Conservation (phyloP, 163 green algal species). For the Coccomyxa subellipsoidea region DNA sequence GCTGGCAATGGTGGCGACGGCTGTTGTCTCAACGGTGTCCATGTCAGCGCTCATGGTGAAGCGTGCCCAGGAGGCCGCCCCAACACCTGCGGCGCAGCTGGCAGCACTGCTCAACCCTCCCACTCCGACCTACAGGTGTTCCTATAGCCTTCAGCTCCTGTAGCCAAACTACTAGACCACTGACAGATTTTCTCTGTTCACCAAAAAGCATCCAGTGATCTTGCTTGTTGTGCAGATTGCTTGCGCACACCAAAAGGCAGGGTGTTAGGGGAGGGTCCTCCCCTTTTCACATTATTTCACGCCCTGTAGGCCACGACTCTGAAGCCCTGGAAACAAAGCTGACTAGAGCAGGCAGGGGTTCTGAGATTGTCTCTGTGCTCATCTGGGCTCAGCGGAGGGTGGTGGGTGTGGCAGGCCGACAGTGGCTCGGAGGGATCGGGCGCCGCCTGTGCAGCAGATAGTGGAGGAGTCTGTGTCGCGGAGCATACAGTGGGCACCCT, state of each 20-base stretch:
- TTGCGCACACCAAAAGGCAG: too few relatives aligned
- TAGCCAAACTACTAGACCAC: too few relatives aligned
- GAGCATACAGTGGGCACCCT: background rate
- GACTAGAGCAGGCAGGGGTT: too few relatives aligned
- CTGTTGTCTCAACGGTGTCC: background rate
- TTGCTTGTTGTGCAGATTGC: too few relatives aligned
- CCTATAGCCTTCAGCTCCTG: background rate
- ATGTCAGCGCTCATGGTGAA: constrained; percentile 5
- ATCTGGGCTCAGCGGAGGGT: too few relatives aligned
- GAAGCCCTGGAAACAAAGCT: too few relatives aligned
- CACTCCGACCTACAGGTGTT: background rate
- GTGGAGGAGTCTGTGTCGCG: background rate
- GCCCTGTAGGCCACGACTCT: too few relatives aligned
- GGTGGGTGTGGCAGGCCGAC: background rate
- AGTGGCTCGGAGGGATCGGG: background rate
- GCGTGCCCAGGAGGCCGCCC: constrained; percentile 1
- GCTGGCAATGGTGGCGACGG: constrained; percentile 5
- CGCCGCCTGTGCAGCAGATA: background rate
- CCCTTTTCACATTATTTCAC: too few relatives aligned
- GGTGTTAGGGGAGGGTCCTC: too few relatives aligned
- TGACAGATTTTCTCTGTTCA: too few relatives aligned
- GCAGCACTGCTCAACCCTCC: background rate
- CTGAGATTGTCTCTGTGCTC: too few relatives aligned
- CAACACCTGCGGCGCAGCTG: background rate
- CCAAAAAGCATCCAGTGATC: too few relatives aligned